Base-by-base conservation (phyloP, 148 eudicot genomes). In the Pharnaceum exiguum region DNA sequence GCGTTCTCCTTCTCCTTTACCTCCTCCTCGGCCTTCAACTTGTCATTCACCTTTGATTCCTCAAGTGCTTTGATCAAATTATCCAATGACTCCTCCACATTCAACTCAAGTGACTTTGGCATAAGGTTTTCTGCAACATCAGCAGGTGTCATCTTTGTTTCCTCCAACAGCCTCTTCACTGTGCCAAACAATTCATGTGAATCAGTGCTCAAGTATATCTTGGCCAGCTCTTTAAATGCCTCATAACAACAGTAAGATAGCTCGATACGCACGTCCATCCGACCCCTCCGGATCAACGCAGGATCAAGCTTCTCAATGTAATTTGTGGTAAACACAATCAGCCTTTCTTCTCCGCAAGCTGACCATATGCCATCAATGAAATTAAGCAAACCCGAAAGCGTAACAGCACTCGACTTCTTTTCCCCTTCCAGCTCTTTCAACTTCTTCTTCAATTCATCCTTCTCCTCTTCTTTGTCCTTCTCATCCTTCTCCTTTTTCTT, bases 211-310 rank as follows among this genome's bases (percentile, higher is more conserved):
- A 48, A 36, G 16, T 60, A 60, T 21, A 32, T 60, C 55, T 32
- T 60, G 4, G 42, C 55, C 5, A 60, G 65, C n/a, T 46, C 30
- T 18, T 48, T 60, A 22, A 46, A 60, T n/a, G 65, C 28, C 21
- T 60, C 65, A 46, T 17, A 46, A 19, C 43, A 17, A 48, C 65
- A 46, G 23, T 60, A 60, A 0, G 55, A 60, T 19, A 60, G 4
- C 21, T 46, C 65, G n/a, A 60, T 47, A 33, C 37, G 65, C 42
- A 27, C 37, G 23, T 58, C 62, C 62, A 58, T 58, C 2, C 65
- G 16, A 10, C 65, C 65, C 15, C 65, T 60, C 11, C 65, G 21
- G n/a, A 60, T 60, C 5, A 60, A 31, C 17, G 65, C 43, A n/a
- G 55, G 55, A 48, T 60, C 65, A 10, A 60, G 42, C 37, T 60